Conservation (phyloP, 2,329 filamentous ascomycete species). For the Blastomyces gilchristii region DNA sequence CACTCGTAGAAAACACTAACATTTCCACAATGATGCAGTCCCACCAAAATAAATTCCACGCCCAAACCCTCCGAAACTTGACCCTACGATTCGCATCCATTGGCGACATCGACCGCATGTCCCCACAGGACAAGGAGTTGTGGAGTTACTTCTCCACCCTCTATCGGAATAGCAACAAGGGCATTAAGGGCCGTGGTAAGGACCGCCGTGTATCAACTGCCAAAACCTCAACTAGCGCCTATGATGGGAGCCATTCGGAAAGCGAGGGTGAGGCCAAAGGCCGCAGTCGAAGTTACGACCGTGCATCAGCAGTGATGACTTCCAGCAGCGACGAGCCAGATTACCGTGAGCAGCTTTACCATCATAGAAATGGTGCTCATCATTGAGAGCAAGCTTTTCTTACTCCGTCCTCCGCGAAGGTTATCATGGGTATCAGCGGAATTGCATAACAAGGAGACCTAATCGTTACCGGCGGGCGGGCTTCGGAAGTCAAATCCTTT, state of each 20-base stretch:
- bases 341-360: slow-evolving; percentile 16
- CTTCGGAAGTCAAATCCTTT: neutral
- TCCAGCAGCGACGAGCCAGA: slow-evolving; percentile 16
- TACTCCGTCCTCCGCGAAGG: neutral
- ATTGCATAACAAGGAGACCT: neutral
- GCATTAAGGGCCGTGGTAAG: slow-evolving; percentile 91
- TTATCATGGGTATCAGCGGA: neutral
- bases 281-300: slow-evolving; percentile 6
- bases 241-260: slow-evolving; percentile 1
- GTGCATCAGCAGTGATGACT: slow-evolving; percentile 13
- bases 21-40: slow-evolving; percentile 42
- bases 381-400: neutral
- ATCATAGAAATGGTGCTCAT: slow-evolving; percentile 1
- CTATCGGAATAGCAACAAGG: slow-evolving; percentile 98
- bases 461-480: too few relatives aligned
- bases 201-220: slow-evolving; percentile 45
- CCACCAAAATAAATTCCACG: slow-evolving; percentile 91
- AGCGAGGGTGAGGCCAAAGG: slow-evolving; percentile 9
- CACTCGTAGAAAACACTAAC: neutral
- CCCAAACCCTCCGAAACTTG: slow-evolving; percentile 57
- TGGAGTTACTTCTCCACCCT: slow-evolving; percentile 74
- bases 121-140: slow-evolving; percentile 60
- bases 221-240: neutral
- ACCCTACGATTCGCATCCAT: slow-evolving; percentile 60
- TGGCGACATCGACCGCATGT: slow-evolving; percentile 52